phyloP scores from a whole-genome alignment of 1,139 yeast species.

The Suhomyces panamericanus region DNA sequence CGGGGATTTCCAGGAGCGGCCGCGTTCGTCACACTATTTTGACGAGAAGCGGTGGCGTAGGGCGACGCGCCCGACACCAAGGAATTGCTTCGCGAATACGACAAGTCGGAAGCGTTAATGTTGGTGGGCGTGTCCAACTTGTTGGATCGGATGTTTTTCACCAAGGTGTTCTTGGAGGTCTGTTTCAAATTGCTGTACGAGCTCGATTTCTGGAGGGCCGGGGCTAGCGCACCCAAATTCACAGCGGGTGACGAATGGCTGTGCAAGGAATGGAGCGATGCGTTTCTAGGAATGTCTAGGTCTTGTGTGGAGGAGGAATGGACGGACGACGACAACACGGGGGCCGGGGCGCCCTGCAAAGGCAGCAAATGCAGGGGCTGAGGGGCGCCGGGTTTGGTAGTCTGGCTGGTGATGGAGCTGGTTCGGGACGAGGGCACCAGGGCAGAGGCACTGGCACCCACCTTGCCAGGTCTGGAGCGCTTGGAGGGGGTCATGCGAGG shows the following conservation, averaged over 20 bases:
- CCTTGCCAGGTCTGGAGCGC: conserved; percentile 40
- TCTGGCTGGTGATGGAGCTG: conserved; percentile 10
- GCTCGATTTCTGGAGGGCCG: conserved; percentile 9
- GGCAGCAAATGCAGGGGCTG: conserved; percentile 1
- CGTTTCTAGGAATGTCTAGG: conserved; percentile 8
- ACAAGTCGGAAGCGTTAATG: conserved; percentile 2
- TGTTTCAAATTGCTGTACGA: conserved; percentile 23
- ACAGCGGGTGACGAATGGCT: conserved; percentile 5
- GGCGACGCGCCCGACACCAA: conserved; percentile 1
- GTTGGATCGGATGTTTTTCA: conserved; percentile 29
- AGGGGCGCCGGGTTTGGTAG: background rate
- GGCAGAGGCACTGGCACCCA: conserved; percentile 9
- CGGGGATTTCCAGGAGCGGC: conserved; percentile 5
- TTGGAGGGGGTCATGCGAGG: conserved; percentile 44
- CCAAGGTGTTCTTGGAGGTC: conserved; percentile 22
- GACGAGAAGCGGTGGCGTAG: conserved; percentile 2
- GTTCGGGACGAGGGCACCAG: conserved; percentile 6
- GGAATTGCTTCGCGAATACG: conserved; percentile 7
- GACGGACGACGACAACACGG: conserved; percentile 7
- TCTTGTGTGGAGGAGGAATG: conserved; percentile 8
- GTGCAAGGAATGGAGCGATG: conserved; percentile 8
- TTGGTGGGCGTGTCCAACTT: conserved; percentile 36
- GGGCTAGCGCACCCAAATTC: conserved; percentile 1
- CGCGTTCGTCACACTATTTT: conserved; percentile 7
- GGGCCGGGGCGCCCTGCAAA: background rate